Percentiles rank a stretch among this genome's conserved stretches.
Evolutionary conservation across 1,139 yeast genomes (phyloP).

Genomic region (Magnusiomyces sp.): DNA sequence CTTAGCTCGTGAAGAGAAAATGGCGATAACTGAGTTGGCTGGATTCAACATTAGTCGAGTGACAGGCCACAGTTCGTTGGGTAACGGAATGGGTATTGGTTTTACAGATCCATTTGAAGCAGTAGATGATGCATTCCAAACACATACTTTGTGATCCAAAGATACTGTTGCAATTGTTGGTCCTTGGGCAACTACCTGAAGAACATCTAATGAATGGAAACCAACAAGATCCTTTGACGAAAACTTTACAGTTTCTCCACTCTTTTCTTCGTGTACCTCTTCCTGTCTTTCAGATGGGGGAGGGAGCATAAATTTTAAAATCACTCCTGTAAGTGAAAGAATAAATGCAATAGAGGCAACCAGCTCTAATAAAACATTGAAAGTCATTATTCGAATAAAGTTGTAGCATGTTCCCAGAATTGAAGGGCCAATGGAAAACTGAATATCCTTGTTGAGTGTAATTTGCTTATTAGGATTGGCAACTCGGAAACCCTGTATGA

Average conservation of each 20-base stretch:
- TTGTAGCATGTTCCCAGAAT: conserved; percentile 11
- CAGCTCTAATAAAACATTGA: conserved; percentile 37
- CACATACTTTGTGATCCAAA: conserved; percentile 57
- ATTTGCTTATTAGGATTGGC: neutral
- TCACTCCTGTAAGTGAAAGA: conserved; percentile 33
- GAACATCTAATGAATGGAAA: conserved; percentile 56
- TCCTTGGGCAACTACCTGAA: conserved; percentile 48
- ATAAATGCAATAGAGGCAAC: conserved; percentile 37
- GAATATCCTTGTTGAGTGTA: conserved; percentile 1
- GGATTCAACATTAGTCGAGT: conserved; percentile 52
- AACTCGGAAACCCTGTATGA: conserved; percentile 7
- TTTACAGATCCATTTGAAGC: conserved; percentile 4
- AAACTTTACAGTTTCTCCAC: conserved; percentile 23
- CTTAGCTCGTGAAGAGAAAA: conserved; percentile 36
- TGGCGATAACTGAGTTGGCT: conserved; percentile 50
- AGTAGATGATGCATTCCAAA: conserved; percentile 58
- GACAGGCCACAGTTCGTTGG: conserved; percentile 58
- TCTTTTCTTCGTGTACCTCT: neutral
- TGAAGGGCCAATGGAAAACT: conserved; percentile 6
- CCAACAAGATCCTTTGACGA: conserved; percentile 46
- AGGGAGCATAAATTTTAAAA: conserved; percentile 30
- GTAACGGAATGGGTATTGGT: conserved; percentile 39
- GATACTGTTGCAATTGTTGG: conserved; percentile 57
- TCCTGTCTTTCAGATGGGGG: conserved; percentile 11
- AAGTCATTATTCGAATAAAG: conserved; percentile 10